Percentiles rank a stretch among this genome's conserved stretches.
Evolutionary conservation across 169 alveolate genomes (phyloP).

Genomic region (Cryptosporidium sp.): DNA sequence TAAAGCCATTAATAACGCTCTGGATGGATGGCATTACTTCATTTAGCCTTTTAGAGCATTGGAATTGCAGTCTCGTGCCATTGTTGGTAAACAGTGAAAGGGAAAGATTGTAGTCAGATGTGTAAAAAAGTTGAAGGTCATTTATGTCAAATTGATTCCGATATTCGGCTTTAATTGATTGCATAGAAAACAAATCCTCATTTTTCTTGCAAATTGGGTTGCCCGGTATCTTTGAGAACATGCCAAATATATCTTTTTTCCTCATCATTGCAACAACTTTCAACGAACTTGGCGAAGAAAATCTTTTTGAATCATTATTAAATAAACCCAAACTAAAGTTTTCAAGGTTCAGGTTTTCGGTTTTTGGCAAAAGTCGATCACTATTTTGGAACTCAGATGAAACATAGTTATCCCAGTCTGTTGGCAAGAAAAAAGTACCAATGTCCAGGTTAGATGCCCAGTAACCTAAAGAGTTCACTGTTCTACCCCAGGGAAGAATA

Average conservation of each 20-base stretch:
- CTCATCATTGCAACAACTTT: constrained; percentile 22
- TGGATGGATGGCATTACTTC: constrained; percentile 38
- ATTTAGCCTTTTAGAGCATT: constrained; percentile 27
- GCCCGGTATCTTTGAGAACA: constrained; percentile 30
- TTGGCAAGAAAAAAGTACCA: constrained; percentile 12
- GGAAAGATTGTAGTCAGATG: constrained; percentile 37
- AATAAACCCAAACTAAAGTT: not conserved
- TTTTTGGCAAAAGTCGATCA: not conserved
- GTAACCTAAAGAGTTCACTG: constrained; percentile 21
- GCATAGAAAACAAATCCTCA: not conserved
- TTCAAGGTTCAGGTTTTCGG: not conserved
- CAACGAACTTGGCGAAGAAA: constrained; percentile 42
- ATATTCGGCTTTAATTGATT: not conserved
- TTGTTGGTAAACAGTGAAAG: constrained; percentile 34
- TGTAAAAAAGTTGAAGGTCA: constrained; percentile 30
- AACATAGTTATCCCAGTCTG: constrained; percentile 70
- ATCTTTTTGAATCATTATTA: not conserved
- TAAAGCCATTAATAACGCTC: constrained; percentile 8
- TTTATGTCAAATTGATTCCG: not conserved
- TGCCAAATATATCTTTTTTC: constrained; percentile 13
- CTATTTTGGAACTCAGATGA: not conserved
- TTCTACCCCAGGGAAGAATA: constrained; percentile 68
- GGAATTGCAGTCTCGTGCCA: constrained; percentile 61
- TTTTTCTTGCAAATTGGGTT: not conserved
- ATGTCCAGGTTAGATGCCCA: constrained; percentile 48